These are phyloP conservation scores for Magnusiomyces starmeri DNA, from an alignment of 1,139 yeast species.

Conservation along the genomic window DNA sequence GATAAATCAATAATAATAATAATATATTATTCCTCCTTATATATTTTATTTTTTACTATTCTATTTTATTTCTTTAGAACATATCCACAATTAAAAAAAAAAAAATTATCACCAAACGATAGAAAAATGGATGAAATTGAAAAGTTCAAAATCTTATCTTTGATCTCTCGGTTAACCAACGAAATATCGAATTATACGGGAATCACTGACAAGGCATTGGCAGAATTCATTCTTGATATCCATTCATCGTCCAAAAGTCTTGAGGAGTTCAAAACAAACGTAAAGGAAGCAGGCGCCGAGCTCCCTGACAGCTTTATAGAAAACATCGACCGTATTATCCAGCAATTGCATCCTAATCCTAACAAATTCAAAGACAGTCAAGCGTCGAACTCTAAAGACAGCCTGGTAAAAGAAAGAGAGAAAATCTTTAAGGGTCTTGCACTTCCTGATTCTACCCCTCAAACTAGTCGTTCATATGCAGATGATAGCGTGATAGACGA, in stretches of 20 bases:
- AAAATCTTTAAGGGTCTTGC: conserved; percentile 20
- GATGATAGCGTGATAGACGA: conserved; percentile 11
- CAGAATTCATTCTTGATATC: conserved; percentile 51
- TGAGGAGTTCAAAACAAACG: conserved; percentile 38
- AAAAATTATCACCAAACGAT: neutral
- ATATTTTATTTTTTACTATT: neutral
- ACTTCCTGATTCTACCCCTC: conserved; percentile 20
- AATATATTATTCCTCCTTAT: neutral
- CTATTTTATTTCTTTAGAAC: no score
- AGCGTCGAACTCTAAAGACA: no score
- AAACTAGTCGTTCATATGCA: conserved; percentile 1
- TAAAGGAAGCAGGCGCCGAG: conserved; percentile 57
- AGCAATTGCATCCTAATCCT: conserved; percentile 29
- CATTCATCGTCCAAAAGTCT: conserved; percentile 36
- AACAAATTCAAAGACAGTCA: conserved; percentile 17
- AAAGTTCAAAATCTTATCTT: conserved; percentile 31
- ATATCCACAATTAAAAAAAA: no score
- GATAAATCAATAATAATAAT: neutral
- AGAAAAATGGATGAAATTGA: conserved; percentile 27
- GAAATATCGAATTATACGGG: conserved; percentile 33
- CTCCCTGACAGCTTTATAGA: conserved; percentile 43
- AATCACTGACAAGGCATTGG: conserved; percentile 39
- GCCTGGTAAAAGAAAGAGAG: conserved; percentile 15
- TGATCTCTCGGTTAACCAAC: conserved; percentile 32
- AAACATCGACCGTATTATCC: conserved; percentile 34